Base-by-base conservation (phyloP, 805 yeast species). In the Starmerella sirachaensis region DNA sequence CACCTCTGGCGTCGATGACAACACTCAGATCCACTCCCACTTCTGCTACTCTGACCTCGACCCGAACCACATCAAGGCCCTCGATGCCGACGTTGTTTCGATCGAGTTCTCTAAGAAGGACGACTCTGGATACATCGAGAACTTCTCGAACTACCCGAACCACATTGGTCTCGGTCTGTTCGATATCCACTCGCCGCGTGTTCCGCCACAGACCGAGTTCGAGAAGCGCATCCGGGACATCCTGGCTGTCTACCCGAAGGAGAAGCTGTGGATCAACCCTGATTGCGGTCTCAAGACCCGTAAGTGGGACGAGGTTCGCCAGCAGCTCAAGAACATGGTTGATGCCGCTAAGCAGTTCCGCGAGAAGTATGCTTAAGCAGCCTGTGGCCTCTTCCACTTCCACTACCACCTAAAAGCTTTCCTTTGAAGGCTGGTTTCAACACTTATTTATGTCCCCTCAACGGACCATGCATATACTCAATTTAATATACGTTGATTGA, bases 201-300 rank as follows among this genome's bases (percentile, higher is more conserved):
- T 91, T 59, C 98, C 98, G 60, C 86, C 98, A 44, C 81, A 79
- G 70, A 85, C 81, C 64, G 98, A 91, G 72, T 88, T 91, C 68
- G 78, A 84, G 65, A 68, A 78, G 62, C 85, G 95, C 72, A 83
- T 91, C 61, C 76, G 76, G 61, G 91, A 84, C 65, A 86, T 91
- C 71, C 72, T 91, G 68, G 84, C 85, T 73, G 91, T 82, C 46
- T 88, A 88, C 75, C 96, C 96, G 64, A 93, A 91, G 62, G 83
- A 82, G 66, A 88, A 86, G 69, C 82, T 91, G 77, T 91, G 98
- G 98, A 93, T 91, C 63, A 91, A 91, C 93, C 98, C 98, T 61
- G 98, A 91, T 74, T 91, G 98, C 78, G 98, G 98, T 77, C 78
- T 91, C 68, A 91, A 91, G 82, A 91, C 98, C 66, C 86, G 98